phyloP scores from a whole-genome alignment of 176 grass and related monocot genomes.

The maize (Zea mays) region Zm-B73-REFERENCE-NAM-5.0 NC_050104.1:158237001-158237500 shows the following conservation, averaged over 20 bases:
- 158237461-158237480: background rate
- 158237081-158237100: conserved; percentile 94
- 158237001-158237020: conserved; percentile 1
- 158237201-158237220: conserved; percentile 32
- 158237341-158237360: conserved; percentile 33
- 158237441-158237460: background rate
- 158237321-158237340: conserved; percentile 53
- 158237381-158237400: conserved; percentile 16
- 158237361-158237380: conserved; percentile 31
- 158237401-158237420: background rate
- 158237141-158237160: conserved; percentile 88
- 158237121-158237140: conserved; percentile 84
- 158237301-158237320: conserved; percentile 65
- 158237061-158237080: conserved; percentile 81
- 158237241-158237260: conserved; percentile 2
- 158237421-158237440: background rate
- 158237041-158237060: conserved; percentile 83
- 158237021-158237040: conserved; percentile 64
- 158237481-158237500: background rate
- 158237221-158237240: conserved; percentile 29
- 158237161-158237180: conserved; percentile 70
- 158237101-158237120: conserved; percentile 64
- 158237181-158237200: conserved; percentile 57
- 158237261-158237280: conserved; percentile 39
- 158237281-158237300: conserved; percentile 32